Percentiles rank a stretch among this genome's conserved stretches.
Evolutionary conservation across 106 monocot species (phyloP).

Genomic region (Allium sativum): DNA sequence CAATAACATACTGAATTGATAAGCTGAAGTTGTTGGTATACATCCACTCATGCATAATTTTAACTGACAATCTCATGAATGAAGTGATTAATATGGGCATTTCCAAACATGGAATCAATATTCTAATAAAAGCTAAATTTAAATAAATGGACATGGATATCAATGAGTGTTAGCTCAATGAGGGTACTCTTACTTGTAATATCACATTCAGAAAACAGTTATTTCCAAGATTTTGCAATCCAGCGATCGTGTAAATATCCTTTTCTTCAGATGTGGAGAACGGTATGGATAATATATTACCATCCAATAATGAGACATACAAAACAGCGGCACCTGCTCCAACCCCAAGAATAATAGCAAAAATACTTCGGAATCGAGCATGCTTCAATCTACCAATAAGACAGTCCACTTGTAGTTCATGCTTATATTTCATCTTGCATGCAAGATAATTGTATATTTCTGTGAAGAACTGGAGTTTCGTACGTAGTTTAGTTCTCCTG

Average conservation of each 20-base stretch:
- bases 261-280: constrained; percentile 7
- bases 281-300: constrained; percentile 10
- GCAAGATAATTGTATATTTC: too few relatives aligned
- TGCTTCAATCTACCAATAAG: too few relatives aligned
- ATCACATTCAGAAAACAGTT: constrained; percentile 92
- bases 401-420: too few relatives aligned
- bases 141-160: not conserved
- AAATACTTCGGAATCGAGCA: constrained; percentile 15
- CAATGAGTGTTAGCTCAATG: not conserved
- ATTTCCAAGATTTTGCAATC: constrained; percentile 76
- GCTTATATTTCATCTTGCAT: too few relatives aligned
- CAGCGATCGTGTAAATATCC: constrained; percentile 31
- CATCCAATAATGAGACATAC: constrained; percentile 22
- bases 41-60: not conserved
- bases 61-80: not conserved
- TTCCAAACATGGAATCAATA: constrained; percentile 1
- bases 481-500: too few relatives aligned
- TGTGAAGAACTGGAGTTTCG: too few relatives aligned
- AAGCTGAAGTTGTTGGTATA: too few relatives aligned
- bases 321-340: constrained; percentile 55
- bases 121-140: too few relatives aligned
- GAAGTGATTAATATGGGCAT: not conserved
- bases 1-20: too few relatives aligned
- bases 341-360: constrained; percentile 35
- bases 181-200: constrained; percentile 45